Evolutionary conservation across 2,329 filamentous ascomycete species (phyloP).

Genomic region (Thelonectria discophora): DNA sequence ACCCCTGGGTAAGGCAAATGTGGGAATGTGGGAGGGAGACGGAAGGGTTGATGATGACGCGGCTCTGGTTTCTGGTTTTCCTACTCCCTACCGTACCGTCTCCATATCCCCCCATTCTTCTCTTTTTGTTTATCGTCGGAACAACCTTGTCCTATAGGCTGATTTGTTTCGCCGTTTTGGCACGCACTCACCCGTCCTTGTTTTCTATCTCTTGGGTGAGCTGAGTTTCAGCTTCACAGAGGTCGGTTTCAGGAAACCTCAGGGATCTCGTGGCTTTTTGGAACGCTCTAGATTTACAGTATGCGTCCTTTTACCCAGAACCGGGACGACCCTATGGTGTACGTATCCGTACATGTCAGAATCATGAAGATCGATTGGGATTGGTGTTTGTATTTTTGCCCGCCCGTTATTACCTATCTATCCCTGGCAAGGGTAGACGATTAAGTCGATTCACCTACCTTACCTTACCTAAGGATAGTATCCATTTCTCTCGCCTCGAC

Average conservation of each 20-base stretch:
- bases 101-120: too few species aligned
- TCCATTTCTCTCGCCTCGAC: slow-evolving; percentile 2
- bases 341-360: too few species aligned
- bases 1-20: slow-evolving; percentile 20
- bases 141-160: slow-evolving; percentile 13
- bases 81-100: too few species aligned
- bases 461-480: too few species aligned
- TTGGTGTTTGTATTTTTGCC: slow-evolving; percentile 16
- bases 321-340: too few species aligned
- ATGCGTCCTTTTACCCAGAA: background rate
- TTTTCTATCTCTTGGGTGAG: slow-evolving; percentile 21
- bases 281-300: slow-evolving; percentile 18
- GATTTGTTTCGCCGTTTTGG: slow-evolving; percentile 37
- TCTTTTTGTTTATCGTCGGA: slow-evolving; percentile 26
- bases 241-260: slow-evolving; percentile 35
- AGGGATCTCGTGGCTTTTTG: slow-evolving; percentile 25
- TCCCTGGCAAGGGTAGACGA: slow-evolving; percentile 5
- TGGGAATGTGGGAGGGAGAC: too few species aligned
- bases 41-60: slow-evolving; percentile 40
- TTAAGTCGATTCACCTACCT: too few species aligned
- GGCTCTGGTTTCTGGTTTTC: slow-evolving; percentile 19
- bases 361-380: background rate
- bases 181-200: slow-evolving; percentile 21
- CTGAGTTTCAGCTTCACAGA: slow-evolving; percentile 36
- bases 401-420: slow-evolving; percentile 4